Conservation (phyloP, 2,329 filamentous ascomycete genomes). For the Conoideocrella luteorostrata region DNA sequence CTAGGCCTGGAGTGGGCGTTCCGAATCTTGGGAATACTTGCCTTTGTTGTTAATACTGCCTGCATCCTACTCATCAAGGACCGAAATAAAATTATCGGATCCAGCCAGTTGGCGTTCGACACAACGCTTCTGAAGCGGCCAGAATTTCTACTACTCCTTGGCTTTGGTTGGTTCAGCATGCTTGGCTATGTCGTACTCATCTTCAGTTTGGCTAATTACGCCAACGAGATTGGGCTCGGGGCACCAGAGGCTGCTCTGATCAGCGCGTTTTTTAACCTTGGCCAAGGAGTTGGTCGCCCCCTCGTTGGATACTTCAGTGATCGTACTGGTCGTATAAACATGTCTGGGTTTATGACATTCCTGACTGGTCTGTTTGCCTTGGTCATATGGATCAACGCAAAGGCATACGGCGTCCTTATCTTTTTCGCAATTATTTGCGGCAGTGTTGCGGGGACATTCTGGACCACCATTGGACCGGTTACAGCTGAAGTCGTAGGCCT, state of each 20-base stretch:
- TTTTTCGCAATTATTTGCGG: conserved; percentile 69
- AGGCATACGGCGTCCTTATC: conserved; percentile 57
- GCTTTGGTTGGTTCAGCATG: conserved; percentile 65
- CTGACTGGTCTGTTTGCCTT: conserved; percentile 58
- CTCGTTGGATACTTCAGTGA: conserved; percentile 69
- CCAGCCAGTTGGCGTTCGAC: conserved; percentile 62
- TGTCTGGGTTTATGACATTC: conserved; percentile 60
- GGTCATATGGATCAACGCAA: conserved; percentile 66
- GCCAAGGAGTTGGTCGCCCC: conserved; percentile 61
- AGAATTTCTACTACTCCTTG: conserved; percentile 59
- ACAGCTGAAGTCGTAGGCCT: conserved; percentile 69
- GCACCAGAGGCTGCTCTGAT: conserved; percentile 63
- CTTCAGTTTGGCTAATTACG: conserved; percentile 70
- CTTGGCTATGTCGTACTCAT: conserved; percentile 71
- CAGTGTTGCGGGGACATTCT: conserved; percentile 63
- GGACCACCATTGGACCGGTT: conserved; percentile 62
- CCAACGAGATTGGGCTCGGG: conserved; percentile 58
- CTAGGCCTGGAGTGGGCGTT: conserved; percentile 63
- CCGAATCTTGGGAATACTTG: conserved; percentile 56
- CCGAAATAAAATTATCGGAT: conserved; percentile 63
- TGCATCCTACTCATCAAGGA: conserved; percentile 61
- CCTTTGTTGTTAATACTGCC: conserved; percentile 56
- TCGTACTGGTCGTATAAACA: conserved; percentile 63
- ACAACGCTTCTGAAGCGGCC: conserved; percentile 50
- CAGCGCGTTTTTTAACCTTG: conserved; percentile 66